phyloP scores from a whole-genome alignment of 768 basidiomycete species.

The Mycena pura region DNA sequence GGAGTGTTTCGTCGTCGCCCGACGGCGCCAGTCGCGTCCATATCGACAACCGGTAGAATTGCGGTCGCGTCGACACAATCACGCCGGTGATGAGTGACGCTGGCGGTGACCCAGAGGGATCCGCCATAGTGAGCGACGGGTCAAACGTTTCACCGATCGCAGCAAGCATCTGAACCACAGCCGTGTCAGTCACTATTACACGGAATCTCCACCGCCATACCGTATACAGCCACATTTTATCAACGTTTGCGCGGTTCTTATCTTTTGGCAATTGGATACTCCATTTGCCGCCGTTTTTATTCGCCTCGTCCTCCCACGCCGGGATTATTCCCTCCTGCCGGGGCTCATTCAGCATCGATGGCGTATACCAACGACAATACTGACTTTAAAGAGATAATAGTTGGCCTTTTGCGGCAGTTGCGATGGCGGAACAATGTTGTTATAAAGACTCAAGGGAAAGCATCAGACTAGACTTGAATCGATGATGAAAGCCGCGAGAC shows the following conservation, averaged over 20 bases:
- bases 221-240: conserved; percentile 98
- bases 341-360: conserved; percentile 9
- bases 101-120: conserved; percentile 48
- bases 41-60: conserved; percentile 96
- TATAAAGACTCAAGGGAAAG: conserved; percentile 78
- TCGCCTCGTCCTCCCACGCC: conserved; percentile 97
- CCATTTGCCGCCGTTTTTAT: conserved; percentile 99
- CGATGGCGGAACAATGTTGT: conserved; percentile 97
- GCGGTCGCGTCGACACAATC: conserved; percentile 92
- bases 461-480: conserved; percentile 8
- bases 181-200: conserved; percentile 5
- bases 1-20: conserved; percentile 61
- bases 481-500: neutral
- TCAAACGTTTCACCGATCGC: conserved; percentile 99
- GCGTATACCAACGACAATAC: conserved; percentile 27
- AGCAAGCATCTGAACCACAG: conserved; percentile 85
- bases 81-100: conserved; percentile 87
- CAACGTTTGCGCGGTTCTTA: conserved; percentile 84
- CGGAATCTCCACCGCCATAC: conserved; percentile 45
- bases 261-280: conserved; percentile 96
- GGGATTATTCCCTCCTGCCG: conserved; percentile 91
- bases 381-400: conserved; percentile 97
- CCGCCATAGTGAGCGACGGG: conserved; percentile 68
- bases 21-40: conserved; percentile 91
- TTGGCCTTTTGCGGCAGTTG: conserved; percentile 95